These are phyloP conservation scores for Xerocomus potaroensis DNA, from an alignment of 768 basidiomycete genomes.

Conservation along the genomic window DNA sequence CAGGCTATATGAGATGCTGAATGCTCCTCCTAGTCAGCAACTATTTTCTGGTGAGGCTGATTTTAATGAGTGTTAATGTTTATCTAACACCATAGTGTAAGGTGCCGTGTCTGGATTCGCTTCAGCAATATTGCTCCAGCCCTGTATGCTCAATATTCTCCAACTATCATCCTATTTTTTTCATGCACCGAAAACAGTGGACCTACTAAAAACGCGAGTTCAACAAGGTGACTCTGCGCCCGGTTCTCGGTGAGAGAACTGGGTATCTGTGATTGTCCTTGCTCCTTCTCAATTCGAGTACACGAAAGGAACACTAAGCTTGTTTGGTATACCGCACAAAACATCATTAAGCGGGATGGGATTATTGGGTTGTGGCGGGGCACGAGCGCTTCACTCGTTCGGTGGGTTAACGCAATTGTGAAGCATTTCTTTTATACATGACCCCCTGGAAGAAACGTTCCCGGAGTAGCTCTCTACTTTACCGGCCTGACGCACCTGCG, in stretches of 20 bases:
- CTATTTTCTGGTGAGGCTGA: conserved; percentile 24
- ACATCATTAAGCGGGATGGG: conserved; percentile 63
- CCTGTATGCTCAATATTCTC: conserved; percentile 44
- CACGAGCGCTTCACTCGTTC: conserved; percentile 70
- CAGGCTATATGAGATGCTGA: conserved; percentile 24
- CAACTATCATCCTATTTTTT: background rate
- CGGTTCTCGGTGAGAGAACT: conserved; percentile 33
- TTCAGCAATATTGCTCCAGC: conserved; percentile 71
- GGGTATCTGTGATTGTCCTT: background rate
- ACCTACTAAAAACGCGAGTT: conserved; percentile 87
- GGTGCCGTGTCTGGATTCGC: conserved; percentile 78
- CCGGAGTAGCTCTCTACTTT: conserved; percentile 91
- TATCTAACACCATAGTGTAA: conserved; percentile 21
- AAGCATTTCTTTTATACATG: background rate
- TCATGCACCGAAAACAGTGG: conserved; percentile 49
- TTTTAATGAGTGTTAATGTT: background rate
- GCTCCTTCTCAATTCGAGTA: background rate
- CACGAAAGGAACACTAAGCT: conserved; percentile 33
- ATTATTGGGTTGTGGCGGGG: conserved; percentile 82
- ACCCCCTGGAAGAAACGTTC: conserved; percentile 64
- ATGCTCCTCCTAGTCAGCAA: conserved; percentile 25
- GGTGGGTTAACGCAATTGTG: conserved; percentile 40
- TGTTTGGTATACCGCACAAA: conserved; percentile 48
- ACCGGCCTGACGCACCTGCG: conserved; percentile 81
- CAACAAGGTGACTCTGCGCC: conserved; percentile 68